Conservation (phyloP, 345 rosid genomes). For the Aquilaria yunnanensis region DNA sequence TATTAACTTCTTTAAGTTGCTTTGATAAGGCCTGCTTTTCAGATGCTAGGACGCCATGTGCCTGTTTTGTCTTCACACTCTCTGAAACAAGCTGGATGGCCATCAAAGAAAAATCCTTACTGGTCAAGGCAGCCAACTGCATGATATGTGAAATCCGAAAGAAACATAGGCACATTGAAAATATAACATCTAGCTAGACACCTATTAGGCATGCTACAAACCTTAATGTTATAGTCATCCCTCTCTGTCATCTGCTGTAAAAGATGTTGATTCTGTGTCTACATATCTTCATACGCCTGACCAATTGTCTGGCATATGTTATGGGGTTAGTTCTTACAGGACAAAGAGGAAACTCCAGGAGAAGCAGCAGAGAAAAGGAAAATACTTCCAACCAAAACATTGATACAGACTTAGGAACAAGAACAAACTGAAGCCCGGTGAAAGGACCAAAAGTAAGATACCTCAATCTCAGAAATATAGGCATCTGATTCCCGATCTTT, state of each 20-base stretch:
- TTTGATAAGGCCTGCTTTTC: conserved; percentile 70
- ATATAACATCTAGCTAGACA: not conserved
- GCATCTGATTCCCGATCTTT: conserved; percentile 84
- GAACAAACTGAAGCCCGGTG: conserved; percentile 4
- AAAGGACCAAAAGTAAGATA: conserved; percentile 14
- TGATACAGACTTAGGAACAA: not conserved
- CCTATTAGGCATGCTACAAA: conserved; percentile 9
- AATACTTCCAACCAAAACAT: conserved; percentile 4
- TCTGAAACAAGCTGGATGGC: conserved; percentile 89
- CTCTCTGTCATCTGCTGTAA: conserved; percentile 83
- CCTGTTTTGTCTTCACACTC: conserved; percentile 88
- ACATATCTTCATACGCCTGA: conserved; percentile 97
- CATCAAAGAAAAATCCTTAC: conserved; percentile 11
- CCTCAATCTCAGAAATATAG: conserved; percentile 93
- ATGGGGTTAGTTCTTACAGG: conserved; percentile 7
- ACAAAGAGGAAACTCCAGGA: not conserved
- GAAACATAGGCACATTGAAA: conserved; percentile 1
- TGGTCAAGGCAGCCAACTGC: conserved; percentile 10
- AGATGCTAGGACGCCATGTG: conserved; percentile 52
- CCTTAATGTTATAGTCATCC: conserved; percentile 94
- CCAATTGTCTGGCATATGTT: conserved; percentile 64
- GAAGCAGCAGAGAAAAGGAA: not conserved
- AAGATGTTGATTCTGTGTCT: conserved; percentile 81
- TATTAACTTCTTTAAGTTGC: conserved; percentile 68
- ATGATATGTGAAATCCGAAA: too few species aligned